Conservation (phyloP, 768 basidiomycete genomes). For the Tricholoma flavovirens region DNA sequence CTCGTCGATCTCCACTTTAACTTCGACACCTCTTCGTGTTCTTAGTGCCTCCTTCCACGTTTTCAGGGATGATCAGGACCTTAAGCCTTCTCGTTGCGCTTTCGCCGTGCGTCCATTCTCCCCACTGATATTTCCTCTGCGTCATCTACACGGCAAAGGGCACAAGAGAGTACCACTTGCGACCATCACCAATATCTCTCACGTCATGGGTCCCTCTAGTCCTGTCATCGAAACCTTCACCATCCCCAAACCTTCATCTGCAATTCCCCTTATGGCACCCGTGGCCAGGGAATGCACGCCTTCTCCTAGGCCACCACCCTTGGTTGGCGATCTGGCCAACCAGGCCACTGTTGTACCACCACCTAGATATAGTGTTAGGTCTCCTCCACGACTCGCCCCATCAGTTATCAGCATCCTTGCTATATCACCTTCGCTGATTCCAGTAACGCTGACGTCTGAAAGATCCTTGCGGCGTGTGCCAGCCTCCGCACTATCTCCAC, state of each 20-base stretch:
- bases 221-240: slow-evolving; percentile 5
- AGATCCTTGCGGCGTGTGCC: slow-evolving; percentile 8
- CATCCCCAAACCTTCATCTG: background rate
- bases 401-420: background rate
- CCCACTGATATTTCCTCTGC: slow-evolving; percentile 9
- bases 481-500: slow-evolving; percentile 4
- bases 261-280: background rate
- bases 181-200: slow-evolving; percentile 9
- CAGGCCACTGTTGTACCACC: background rate
- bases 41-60: background rate
- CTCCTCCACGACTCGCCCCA: background rate
- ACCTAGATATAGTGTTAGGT: background rate
- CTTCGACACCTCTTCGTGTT: background rate
- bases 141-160: slow-evolving; percentile 5
- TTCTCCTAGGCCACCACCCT: background rate
- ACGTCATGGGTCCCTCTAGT: slow-evolving; percentile 1
- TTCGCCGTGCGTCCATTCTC: slow-evolving; percentile 4
- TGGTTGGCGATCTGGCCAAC: background rate
- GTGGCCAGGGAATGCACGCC: background rate
- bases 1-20: background rate
- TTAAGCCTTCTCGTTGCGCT: background rate
- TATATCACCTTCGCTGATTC: background rate
- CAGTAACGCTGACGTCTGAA: background rate
- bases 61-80: background rate
- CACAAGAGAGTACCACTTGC: slow-evolving; percentile 11